These are phyloP conservation scores for Candida silvicultrix DNA, from an alignment of 805 yeast species.

Conservation along the genomic window DNA sequence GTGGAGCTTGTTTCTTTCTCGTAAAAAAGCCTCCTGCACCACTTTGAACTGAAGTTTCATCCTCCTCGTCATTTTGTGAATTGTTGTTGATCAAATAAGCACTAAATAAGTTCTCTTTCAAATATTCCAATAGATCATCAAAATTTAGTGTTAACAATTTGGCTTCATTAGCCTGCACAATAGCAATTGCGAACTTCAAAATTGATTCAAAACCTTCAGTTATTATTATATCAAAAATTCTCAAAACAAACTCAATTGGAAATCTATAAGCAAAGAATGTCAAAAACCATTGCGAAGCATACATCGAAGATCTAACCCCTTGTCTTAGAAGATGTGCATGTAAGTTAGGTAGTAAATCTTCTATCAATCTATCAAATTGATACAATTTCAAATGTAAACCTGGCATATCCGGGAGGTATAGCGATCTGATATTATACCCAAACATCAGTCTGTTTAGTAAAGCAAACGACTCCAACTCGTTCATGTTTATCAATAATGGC, in stretches of 20 bases:
- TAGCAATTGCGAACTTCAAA: constrained; percentile 74
- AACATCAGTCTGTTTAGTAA: constrained; percentile 78
- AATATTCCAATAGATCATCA: constrained; percentile 68
- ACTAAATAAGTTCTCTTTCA: constrained; percentile 76
- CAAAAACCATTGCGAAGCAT: constrained; percentile 96
- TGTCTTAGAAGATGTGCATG: constrained; percentile 74
- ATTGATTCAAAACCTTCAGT: constrained; percentile 90
- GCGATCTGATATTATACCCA: constrained; percentile 68
- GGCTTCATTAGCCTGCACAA: constrained; percentile 64
- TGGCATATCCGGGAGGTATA: constrained; percentile 88
- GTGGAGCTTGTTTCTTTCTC: constrained; percentile 1
- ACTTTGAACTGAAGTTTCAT: constrained; percentile 6
- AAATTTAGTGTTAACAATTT: constrained; percentile 56
- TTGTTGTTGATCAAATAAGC: constrained; percentile 43
- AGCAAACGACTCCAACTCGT: constrained; percentile 81
- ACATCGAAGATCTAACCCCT: constrained; percentile 90
- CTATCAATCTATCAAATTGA: constrained; percentile 85
- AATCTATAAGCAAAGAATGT: constrained; percentile 94
- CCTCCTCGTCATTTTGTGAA: constrained; percentile 25
- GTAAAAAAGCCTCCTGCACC: constrained; percentile 9
- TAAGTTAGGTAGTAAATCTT: constrained; percentile 66
- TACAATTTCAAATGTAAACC: constrained; percentile 81
- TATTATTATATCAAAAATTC: constrained; percentile 82
- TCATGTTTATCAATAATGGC: constrained; percentile 76
- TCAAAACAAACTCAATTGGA: constrained; percentile 79